Evolutionary conservation across 1,284 basidiomycete genomes (phyloP).

Genomic region (Blastosporella zonata): DNA sequence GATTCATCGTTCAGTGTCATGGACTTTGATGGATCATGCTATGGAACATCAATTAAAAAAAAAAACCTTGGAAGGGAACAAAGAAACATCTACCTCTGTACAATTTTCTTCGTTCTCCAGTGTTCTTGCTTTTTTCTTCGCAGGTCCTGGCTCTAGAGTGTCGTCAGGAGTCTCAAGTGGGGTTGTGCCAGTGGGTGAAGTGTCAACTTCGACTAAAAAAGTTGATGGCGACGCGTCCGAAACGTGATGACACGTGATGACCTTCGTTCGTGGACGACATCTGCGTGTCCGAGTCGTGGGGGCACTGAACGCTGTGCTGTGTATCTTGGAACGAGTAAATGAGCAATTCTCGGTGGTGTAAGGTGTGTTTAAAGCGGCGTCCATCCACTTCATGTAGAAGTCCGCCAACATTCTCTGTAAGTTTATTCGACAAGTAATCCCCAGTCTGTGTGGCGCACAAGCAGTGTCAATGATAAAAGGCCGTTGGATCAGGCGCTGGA

Average conservation of each 20-base stretch:
- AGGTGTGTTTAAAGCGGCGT: not conserved
- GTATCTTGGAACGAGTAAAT: not conserved
- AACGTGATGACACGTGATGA: slow-evolving; percentile 15
- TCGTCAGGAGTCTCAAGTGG: slow-evolving; percentile 3
- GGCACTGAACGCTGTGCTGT: slow-evolving; percentile 1
- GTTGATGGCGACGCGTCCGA: slow-evolving; percentile 12
- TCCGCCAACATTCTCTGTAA: slow-evolving; percentile 5
- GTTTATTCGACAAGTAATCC: slow-evolving; percentile 3
- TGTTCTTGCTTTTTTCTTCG: slow-evolving; percentile 9
- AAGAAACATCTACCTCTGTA: slow-evolving; percentile 1
- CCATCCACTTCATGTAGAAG: not conserved
- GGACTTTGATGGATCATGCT: slow-evolving; percentile 16
- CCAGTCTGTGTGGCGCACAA: slow-evolving; percentile 13
- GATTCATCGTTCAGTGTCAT: slow-evolving; percentile 8
- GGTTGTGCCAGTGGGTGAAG: slow-evolving; percentile 1
- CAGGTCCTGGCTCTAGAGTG: slow-evolving; percentile 10
- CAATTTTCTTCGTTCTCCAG: slow-evolving; percentile 11
- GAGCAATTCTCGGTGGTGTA: not conserved
- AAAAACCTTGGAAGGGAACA: not conserved
- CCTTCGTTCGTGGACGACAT: slow-evolving; percentile 1
- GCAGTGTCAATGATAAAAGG: not conserved
- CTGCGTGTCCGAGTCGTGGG: not conserved
- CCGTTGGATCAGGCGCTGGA: not conserved
- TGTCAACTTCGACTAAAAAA: slow-evolving; percentile 9
- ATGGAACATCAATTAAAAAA: not conserved